phyloP scores from a whole-genome alignment of 192 early-diverging fungal genomes.

The Allomyces arbusculus region DNA sequence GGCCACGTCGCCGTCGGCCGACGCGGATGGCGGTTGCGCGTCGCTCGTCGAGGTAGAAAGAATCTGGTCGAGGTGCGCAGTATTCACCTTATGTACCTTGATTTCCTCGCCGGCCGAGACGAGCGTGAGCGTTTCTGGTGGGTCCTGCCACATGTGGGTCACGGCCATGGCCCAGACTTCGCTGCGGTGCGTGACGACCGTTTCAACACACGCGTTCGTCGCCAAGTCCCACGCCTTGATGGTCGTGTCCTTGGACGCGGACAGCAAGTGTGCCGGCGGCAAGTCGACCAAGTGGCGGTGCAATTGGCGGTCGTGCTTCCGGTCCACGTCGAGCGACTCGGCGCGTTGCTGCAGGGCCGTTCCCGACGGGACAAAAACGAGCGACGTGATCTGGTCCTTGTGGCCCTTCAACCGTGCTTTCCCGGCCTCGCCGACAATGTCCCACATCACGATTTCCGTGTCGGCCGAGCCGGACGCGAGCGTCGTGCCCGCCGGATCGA shows the following conservation, averaged over 20 bases:
- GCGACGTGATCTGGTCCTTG: constrained; percentile 77
- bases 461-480: constrained; percentile 81
- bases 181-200: constrained; percentile 72
- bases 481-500: constrained; percentile 54
- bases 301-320: neutral
- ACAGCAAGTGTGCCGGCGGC: constrained; percentile 33
- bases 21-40: too few species aligned
- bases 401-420: constrained; percentile 61
- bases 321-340: constrained; percentile 4
- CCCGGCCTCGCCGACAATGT: constrained; percentile 74
- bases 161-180: constrained; percentile 81
- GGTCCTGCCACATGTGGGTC: constrained; percentile 7
- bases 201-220: constrained; percentile 88
- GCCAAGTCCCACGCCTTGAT: constrained; percentile 90
- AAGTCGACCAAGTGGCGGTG: too few species aligned
- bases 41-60: too few species aligned
- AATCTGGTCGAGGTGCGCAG: neutral
- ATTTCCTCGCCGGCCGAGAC: constrained; percentile 12
- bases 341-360: neutral
- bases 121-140: neutral
- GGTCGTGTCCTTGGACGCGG: constrained; percentile 86
- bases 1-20: too few species aligned
- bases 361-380: constrained; percentile 30
- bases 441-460: constrained; percentile 91
- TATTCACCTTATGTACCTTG: neutral